Percentiles rank a stretch among this genome's conserved stretches.
phyloP scores from a whole-genome alignment of 768 basidiomycete genomes.

The Phaeolepiota aurea region DNA sequence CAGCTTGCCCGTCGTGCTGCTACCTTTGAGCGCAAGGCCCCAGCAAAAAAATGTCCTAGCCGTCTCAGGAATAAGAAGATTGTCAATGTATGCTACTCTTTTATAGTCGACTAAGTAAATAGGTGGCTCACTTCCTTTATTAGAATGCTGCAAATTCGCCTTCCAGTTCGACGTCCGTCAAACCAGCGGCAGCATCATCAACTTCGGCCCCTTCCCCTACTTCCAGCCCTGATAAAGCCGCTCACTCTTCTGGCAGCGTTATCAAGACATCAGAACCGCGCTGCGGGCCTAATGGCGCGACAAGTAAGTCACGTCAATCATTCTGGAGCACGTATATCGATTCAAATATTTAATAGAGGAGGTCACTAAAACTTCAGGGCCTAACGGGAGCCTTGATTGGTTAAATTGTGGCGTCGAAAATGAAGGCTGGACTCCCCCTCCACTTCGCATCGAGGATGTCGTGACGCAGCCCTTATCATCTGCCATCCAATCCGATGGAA shows the following conservation, averaged over 20 bases:
- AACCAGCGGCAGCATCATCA: constrained; percentile 5
- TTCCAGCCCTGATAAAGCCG: not conserved
- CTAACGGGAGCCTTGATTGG: constrained; percentile 68
- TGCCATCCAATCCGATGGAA: constrained; percentile 38
- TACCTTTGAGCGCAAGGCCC: not conserved
- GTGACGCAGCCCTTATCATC: constrained; percentile 33
- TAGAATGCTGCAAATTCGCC: constrained; percentile 4
- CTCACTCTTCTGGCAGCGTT: constrained; percentile 14
- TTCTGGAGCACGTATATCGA: no score
- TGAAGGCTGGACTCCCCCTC: constrained; percentile 73
- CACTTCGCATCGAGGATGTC: constrained; percentile 43
- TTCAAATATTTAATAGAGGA: constrained; percentile 25
- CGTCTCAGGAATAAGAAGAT: constrained; percentile 9
- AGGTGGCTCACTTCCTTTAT: constrained; percentile 2
- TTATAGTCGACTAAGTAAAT: no score
- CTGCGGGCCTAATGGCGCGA: constrained; percentile 46
- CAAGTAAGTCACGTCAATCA: constrained; percentile 24
- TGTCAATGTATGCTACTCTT: not conserved
- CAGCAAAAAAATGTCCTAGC: constrained; percentile 14
- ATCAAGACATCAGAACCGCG: constrained; percentile 23
- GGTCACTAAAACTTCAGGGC: constrained; percentile 43
- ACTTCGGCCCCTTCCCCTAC: constrained; percentile 2
- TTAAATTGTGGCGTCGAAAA: constrained; percentile 67
- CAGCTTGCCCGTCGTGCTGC: constrained; percentile 22
- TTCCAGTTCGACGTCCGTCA: constrained; percentile 5